Conservation (phyloP, 371 early-diverging fungal genomes). For the Dinochytrium kinnereticum region DNA sequence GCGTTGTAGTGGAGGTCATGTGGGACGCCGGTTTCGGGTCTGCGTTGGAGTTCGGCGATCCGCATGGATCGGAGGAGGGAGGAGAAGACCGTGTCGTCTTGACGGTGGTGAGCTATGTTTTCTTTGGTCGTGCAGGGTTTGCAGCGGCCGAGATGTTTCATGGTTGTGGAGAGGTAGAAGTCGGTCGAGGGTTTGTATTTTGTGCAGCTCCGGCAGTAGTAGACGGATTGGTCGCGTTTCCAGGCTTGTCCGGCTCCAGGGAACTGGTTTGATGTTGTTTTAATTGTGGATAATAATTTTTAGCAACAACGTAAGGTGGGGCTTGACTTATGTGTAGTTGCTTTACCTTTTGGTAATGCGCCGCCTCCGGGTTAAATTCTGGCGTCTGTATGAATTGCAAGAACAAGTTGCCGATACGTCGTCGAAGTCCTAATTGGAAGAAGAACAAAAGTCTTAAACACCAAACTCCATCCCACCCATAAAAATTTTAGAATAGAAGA, state of each 20-base stretch:
- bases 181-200: constrained; percentile 55
- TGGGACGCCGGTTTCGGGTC: constrained; percentile 24
- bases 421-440: constrained; percentile 46
- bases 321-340: neutral
- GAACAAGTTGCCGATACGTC: constrained; percentile 53
- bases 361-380: constrained; percentile 62
- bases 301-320: neutral
- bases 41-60: constrained; percentile 41
- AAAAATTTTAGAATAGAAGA: neutral
- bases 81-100: constrained; percentile 52
- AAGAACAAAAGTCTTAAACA: constrained; percentile 5
- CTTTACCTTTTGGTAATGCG: constrained; percentile 47
- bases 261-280: constrained; percentile 36
- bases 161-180: constrained; percentile 58
- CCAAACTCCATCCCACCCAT: too few species aligned
- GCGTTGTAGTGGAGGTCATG: constrained; percentile 45
- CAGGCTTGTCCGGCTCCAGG: constrained; percentile 46
- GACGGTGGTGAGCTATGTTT: constrained; percentile 50
- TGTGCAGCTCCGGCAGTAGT: constrained; percentile 56
- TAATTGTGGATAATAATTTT: too few species aligned
- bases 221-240: constrained; percentile 51
- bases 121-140: constrained; percentile 48
- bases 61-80: constrained; percentile 46
- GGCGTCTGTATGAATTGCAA: constrained; percentile 62
- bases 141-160: constrained; percentile 55